These are phyloP conservation scores for Solanum sparsipilum DNA, from an alignment of 257 asterid species.

Conservation along the genomic window DNA sequence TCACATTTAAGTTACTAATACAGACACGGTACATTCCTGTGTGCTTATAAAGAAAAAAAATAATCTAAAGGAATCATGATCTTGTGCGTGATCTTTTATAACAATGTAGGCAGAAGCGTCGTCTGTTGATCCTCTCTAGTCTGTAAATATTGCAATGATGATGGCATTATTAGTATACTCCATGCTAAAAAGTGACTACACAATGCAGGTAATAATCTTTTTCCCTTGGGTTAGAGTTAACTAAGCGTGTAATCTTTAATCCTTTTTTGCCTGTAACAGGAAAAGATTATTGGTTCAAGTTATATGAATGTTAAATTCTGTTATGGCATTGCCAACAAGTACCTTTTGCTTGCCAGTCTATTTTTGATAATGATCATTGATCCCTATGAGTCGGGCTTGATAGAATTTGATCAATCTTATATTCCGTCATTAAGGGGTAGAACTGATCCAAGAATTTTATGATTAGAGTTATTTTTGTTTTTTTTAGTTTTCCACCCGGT, in stretches of 20 bases:
- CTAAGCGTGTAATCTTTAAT: too few relatives aligned
- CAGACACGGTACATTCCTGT: too few relatives aligned
- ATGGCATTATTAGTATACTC: slow-evolving; percentile 13
- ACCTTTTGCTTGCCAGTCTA: not conserved
- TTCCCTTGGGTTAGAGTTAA: too few relatives aligned
- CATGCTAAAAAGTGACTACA: slow-evolving; percentile 65
- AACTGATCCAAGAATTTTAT: not conserved
- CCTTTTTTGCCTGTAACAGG: too few relatives aligned
- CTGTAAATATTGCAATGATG: too few relatives aligned
- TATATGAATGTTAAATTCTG: too few relatives aligned
- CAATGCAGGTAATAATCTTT: slow-evolving; percentile 59
- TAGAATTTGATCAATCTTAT: not conserved
- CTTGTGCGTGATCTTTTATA: not conserved
- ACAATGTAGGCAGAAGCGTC: too few relatives aligned
- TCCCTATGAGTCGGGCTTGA: not conserved
- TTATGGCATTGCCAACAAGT: too few relatives aligned
- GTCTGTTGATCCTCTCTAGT: too few relatives aligned
- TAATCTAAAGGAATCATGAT: not conserved
- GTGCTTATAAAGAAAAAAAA: too few relatives aligned
- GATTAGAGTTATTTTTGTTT: not conserved
- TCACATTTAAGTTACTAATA: not conserved
- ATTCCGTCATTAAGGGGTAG: not conserved
- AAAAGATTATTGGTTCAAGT: too few relatives aligned
- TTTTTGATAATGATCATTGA: not conserved
- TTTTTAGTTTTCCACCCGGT: too few relatives aligned